A percentile compares a stretch with the other conserved stretches of the same genome.
phyloP scores from a whole-genome alignment of 345 rosid genomes.

The Lagerstroemia speciosa region DNA sequence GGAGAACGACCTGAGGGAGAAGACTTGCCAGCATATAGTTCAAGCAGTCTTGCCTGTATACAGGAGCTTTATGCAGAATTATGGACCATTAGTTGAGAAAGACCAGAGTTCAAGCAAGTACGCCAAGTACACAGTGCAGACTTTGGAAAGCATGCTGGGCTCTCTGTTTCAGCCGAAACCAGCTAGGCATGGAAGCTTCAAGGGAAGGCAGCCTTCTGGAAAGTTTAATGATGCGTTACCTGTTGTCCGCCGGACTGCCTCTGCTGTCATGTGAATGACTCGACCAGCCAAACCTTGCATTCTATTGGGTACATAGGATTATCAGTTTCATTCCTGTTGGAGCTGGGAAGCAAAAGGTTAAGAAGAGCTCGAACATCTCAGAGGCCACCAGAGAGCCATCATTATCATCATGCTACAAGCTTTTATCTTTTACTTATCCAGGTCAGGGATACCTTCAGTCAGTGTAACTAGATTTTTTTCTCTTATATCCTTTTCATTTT shows the following conservation, averaged over 20 bases:
- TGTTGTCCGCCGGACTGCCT: constrained; percentile 69
- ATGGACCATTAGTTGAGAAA: constrained; percentile 90
- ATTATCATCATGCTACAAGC: background rate
- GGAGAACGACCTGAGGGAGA: constrained; percentile 88
- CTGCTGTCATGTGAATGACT: constrained; percentile 51
- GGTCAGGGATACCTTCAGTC: constrained; percentile 1
- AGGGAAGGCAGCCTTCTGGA: constrained; percentile 49
- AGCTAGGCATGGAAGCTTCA: constrained; percentile 79
- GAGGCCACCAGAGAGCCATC: background rate
- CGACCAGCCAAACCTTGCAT: background rate
- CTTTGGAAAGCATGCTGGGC: constrained; percentile 69
- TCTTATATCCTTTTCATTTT: background rate
- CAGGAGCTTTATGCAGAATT: constrained; percentile 96
- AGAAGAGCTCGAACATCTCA: background rate
- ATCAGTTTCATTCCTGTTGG: background rate
- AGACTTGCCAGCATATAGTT: constrained; percentile 61
- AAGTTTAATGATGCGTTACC: constrained; percentile 40
- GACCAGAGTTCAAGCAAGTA: constrained; percentile 81
- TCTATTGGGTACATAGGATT: background rate
- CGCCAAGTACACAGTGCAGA: constrained; percentile 74
- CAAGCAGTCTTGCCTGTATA: constrained; percentile 81
- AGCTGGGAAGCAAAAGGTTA: background rate
- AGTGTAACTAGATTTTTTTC: background rate
- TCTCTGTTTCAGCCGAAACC: constrained; percentile 78
- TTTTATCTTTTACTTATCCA: background rate